phyloP scores from a whole-genome alignment of 306 rosid genomes.

The Malus orientalis region DNA sequence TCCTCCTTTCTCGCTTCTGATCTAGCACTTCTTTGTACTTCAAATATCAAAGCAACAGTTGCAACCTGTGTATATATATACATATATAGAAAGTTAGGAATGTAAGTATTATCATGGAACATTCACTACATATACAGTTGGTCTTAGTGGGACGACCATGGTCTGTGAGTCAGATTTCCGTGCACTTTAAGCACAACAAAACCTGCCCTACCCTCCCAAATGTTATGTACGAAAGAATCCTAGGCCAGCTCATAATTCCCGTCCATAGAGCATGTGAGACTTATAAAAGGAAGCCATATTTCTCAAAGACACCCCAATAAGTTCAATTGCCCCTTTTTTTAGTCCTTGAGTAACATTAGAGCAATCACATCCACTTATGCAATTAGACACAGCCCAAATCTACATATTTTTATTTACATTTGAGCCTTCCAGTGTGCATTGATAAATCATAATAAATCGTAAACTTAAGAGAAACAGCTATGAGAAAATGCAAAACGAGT shows the following conservation, averaged over 20 bases:
- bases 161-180: background rate
- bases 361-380: background rate
- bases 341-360: background rate
- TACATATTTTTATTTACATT: background rate
- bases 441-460: background rate
- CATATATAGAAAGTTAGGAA: slow-evolving; percentile 6
- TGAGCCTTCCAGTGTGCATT: background rate
- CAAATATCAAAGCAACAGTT: slow-evolving; percentile 56
- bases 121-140: background rate
- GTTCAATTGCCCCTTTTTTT: background rate
- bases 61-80: slow-evolving; percentile 52
- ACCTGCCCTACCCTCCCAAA: background rate
- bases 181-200: background rate
- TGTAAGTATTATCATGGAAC: background rate
- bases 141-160: slow-evolving; percentile 1
- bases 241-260: background rate
- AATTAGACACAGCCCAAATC: background rate
- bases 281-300: background rate
- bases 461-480: background rate
- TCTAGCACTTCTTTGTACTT: slow-evolving; percentile 89
- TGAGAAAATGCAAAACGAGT: background rate
- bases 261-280: background rate
- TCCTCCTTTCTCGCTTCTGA: slow-evolving; percentile 95
- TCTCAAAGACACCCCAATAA: background rate
- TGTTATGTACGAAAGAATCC: background rate